Base-by-base conservation (phyloP, 352 stramenopile species). In the Pythium aquatile region DNA sequence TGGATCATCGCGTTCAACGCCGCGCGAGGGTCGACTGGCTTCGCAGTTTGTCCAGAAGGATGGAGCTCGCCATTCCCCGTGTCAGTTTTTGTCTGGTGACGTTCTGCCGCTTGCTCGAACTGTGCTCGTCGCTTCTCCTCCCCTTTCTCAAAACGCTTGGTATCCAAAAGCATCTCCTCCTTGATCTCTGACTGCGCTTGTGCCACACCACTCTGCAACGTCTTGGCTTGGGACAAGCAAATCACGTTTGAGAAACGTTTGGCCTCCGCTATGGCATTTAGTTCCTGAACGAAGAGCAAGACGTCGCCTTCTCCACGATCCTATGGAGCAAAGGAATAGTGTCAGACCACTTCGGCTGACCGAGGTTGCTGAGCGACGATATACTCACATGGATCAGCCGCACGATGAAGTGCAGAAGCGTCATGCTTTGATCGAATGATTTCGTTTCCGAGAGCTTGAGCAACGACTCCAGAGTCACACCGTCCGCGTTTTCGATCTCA, bases 381-480 rank as follows among this genome's bases (percentile, higher is more conserved):
- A 26, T 14, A 74, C 82, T 46, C 73, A 90, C 84, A 24, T 93
- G 79, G 53, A 93, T 88, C 26, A 93, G 73, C 51, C 85, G 81
- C 58, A 90, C 76, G 58, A 90, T 88, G 49, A 91, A 94, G 47
- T 92, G 82, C 39, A 93, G 67, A 2, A 94, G 62, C 5, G 83
- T 92, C 54, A 83, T 83, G 28, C 66, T 89, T 63, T 81, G 77
- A 61, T 92, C 83, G 13, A 91, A 75, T 5, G 85, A 84, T 61
- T 92, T 91, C n/a, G 85, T 94, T 54, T 94, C 85, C 0, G 85
- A 93, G 5, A 94, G 69, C 78, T 94, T 94, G 4, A 94, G 72
- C 51, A 94, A 52, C 8, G 85, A 94, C 10, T 76, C 75, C 3
- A 94, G 69, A 1, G 82, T 92, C 28, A 94, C 75, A 29, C 85